Percentiles rank a stretch among this genome's conserved stretches.
Conservation (phyloP, 352 stramenopile genomes). For the Globisporangium paddicum region DNA sequence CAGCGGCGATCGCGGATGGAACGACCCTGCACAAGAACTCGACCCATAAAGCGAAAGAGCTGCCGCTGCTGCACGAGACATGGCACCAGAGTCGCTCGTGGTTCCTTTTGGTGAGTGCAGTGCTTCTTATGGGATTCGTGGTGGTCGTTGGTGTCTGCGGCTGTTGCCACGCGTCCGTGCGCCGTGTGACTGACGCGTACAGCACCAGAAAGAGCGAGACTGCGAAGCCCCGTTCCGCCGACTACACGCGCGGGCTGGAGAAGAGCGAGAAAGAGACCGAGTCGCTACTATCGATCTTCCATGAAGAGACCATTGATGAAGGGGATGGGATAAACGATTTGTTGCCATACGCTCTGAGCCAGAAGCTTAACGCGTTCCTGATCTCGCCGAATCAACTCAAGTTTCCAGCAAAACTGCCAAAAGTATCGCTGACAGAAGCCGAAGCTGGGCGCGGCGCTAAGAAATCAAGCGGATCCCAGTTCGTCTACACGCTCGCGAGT, state of each 20-base stretch:
- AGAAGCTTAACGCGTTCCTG: constrained; percentile 1
- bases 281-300: not conserved
- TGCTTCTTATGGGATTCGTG: constrained; percentile 17
- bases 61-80: constrained; percentile 18
- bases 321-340: too few relatives aligned
- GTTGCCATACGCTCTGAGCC: not conserved
- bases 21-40: not conserved
- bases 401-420: not conserved
- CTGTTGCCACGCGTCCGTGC: not conserved
- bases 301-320: not conserved
- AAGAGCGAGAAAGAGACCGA: constrained; percentile 7
- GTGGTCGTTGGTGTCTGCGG: not conserved
- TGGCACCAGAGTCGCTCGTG: constrained; percentile 25
- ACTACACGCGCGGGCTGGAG: not conserved
- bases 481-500: constrained; percentile 5
- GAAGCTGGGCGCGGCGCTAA: not conserved
- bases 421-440: not conserved
- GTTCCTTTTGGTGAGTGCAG: constrained; percentile 22
- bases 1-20: not conserved
- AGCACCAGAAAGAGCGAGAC: constrained; percentile 2
- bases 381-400: not conserved
- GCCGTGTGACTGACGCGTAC: not conserved
- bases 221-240: not conserved
- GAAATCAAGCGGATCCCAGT: not conserved
- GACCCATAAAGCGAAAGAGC: not conserved